Evolutionary conservation across 306 rosid genomes (phyloP).

Genomic region (Inga laurina): DNA sequence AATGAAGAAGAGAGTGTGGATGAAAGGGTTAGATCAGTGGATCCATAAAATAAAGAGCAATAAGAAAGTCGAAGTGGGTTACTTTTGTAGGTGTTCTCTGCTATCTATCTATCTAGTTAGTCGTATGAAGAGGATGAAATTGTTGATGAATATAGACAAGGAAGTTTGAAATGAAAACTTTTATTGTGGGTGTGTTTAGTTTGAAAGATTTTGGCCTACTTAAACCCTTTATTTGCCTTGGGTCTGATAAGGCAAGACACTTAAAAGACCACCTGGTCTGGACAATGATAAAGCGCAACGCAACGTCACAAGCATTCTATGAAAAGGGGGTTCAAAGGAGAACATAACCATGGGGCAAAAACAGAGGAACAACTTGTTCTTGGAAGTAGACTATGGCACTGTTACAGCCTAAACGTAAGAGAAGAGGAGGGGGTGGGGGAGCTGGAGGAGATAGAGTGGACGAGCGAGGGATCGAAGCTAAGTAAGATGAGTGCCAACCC

Average conservation of each 20-base stretch:
- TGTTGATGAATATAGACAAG: slow-evolving; percentile 31
- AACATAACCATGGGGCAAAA: slow-evolving; percentile 13
- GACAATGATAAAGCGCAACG: slow-evolving; percentile 24
- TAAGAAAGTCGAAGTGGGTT: slow-evolving; percentile 22
- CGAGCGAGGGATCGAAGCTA: too few relatives aligned
- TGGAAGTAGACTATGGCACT: too few relatives aligned
- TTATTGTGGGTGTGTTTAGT: not conserved
- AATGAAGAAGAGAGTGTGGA: slow-evolving; percentile 12
- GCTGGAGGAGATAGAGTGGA: too few relatives aligned
- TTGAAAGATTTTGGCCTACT: slow-evolving; percentile 30
- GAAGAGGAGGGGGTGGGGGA: too few relatives aligned
- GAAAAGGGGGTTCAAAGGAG: slow-evolving; percentile 35
- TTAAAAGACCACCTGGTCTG: slow-evolving; percentile 50
- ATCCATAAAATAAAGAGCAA: slow-evolving; percentile 34
- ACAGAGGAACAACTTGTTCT: too few relatives aligned
- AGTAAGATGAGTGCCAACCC: too few relatives aligned
- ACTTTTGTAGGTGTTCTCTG: not conserved
- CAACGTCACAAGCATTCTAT: slow-evolving; percentile 31
- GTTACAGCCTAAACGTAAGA: too few relatives aligned
- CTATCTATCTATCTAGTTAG: not conserved
- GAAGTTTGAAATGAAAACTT: not conserved
- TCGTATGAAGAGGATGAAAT: not conserved
- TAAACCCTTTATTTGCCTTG: slow-evolving; percentile 1
- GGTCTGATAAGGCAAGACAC: slow-evolving; percentile 49
- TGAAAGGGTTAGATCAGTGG: slow-evolving; percentile 51